Evolutionary conservation across 768 basidiomycete species (phyloP).

Genomic region (Dioszegia aurantiaca): DNA sequence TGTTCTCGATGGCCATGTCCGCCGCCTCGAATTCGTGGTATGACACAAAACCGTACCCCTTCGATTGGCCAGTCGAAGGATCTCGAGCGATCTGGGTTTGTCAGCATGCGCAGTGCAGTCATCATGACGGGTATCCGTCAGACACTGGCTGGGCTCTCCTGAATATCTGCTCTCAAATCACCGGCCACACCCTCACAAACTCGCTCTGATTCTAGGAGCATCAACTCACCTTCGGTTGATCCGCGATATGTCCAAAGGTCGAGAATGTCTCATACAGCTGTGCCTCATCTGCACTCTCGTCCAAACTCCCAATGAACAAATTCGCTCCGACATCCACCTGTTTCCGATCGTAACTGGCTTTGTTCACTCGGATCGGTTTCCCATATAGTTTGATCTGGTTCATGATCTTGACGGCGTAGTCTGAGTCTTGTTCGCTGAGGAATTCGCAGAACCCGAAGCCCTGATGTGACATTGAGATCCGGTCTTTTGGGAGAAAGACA

Average conservation of each 20-base stretch:
- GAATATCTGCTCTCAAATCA: too few species aligned
- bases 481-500: constrained; percentile 96
- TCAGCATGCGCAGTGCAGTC: too few species aligned
- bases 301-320: constrained; percentile 90
- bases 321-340: constrained; percentile 98
- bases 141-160: too few species aligned
- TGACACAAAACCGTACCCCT: constrained; percentile 95
- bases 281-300: constrained; percentile 91
- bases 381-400: constrained; percentile 99
- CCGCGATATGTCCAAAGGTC: constrained; percentile 61
- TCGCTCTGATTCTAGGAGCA: neutral
- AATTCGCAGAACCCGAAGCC: constrained; percentile 99
- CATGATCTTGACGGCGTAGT: constrained; percentile 99
- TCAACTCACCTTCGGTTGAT: constrained; percentile 50
- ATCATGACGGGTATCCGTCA: too few species aligned
- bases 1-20: constrained; percentile 90
- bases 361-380: constrained; percentile 97
- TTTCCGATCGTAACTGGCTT: constrained; percentile 98
- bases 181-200: too few species aligned
- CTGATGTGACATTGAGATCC: constrained; percentile 96
- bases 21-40: constrained; percentile 97
- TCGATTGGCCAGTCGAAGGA: constrained; percentile 74
- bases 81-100: constrained; percentile 78
- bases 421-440: constrained; percentile 96
- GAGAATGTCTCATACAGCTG: constrained; percentile 91